Percentiles rank a stretch among this genome's conserved stretches.
Conservation (phyloP, 2,329 filamentous ascomycete genomes). For the Helotiales sp. region DNA sequence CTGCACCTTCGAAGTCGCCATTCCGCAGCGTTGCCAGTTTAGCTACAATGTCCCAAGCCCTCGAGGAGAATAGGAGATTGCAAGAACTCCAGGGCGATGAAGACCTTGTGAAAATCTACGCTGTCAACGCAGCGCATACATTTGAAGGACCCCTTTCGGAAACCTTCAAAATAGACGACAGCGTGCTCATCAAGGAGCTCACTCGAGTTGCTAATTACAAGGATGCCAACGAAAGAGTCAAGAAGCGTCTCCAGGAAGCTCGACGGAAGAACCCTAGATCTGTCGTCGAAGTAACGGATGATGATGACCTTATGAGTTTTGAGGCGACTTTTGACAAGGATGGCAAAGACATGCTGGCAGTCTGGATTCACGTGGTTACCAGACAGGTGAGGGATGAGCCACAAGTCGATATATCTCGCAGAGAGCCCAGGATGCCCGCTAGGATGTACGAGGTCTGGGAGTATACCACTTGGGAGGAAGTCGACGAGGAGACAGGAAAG, state of each 20-base stretch:
- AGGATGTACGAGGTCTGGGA: background rate
- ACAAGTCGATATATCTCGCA: background rate
- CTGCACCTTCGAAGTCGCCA: background rate
- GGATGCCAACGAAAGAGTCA: background rate
- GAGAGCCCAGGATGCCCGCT: background rate
- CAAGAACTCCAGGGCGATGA: too few relatives aligned
- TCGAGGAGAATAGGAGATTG: background rate
- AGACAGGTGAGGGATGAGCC: background rate
- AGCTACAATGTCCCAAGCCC: background rate
- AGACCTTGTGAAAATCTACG: background rate
- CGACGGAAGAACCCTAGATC: background rate
- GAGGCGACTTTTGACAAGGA: background rate
- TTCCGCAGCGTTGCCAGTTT: background rate
- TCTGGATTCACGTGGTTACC: background rate
- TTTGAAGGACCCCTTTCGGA: background rate
- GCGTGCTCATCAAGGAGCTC: background rate
- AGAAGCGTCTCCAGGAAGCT: background rate
- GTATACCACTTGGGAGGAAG: background rate
- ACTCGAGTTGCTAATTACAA: background rate
- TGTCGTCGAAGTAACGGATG: background rate
- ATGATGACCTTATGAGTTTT: background rate
- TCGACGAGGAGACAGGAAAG: background rate
- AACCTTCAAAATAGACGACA: background rate
- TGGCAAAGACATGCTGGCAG: background rate
- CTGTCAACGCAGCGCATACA: background rate